phyloP scores from a whole-genome alignment of 345 rosid genomes.

The Cardamine chenopodiifolia region DNA sequence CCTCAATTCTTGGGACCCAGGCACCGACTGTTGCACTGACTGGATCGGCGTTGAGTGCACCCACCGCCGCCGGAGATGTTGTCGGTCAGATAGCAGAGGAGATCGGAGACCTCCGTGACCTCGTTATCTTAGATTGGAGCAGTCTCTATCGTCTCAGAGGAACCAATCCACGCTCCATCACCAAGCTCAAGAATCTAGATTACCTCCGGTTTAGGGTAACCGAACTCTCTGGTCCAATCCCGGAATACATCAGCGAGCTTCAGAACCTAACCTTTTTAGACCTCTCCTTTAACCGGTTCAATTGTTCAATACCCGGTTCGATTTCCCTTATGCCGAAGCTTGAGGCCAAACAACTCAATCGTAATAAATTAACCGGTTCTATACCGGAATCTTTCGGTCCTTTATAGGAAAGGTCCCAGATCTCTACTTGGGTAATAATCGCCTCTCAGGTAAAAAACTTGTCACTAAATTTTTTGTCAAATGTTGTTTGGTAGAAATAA shows the following conservation, averaged over 20 bases:
- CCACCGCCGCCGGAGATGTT: constrained; percentile 60
- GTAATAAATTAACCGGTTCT: constrained; percentile 42
- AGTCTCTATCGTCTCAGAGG: constrained; percentile 31
- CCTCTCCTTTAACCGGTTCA: constrained; percentile 59
- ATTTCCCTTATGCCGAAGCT: constrained; percentile 25
- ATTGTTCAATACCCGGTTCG: constrained; percentile 52
- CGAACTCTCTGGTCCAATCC: constrained; percentile 55
- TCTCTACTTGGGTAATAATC: constrained; percentile 62
- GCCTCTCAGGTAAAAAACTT: constrained; percentile 50
- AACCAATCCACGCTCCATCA: constrained; percentile 61
- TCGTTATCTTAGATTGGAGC: constrained; percentile 29
- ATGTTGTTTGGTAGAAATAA: background rate
- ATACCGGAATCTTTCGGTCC: constrained; percentile 64
- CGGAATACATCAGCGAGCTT: constrained; percentile 51
- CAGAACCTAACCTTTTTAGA: constrained; percentile 52
- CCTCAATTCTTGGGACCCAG: constrained; percentile 63
- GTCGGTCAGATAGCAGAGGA: constrained; percentile 25
- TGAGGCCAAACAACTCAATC: constrained; percentile 22
- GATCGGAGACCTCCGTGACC: constrained; percentile 31
- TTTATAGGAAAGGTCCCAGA: constrained; percentile 42
- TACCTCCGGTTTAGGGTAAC: constrained; percentile 32
- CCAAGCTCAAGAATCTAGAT: constrained; percentile 55
- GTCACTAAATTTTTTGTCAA: background rate
- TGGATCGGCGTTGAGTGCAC: constrained; percentile 66
- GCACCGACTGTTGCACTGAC: constrained; percentile 63